Conservation (phyloP, 2,329 filamentous ascomycete species). For the Monosporascus cannonballus region DNA sequence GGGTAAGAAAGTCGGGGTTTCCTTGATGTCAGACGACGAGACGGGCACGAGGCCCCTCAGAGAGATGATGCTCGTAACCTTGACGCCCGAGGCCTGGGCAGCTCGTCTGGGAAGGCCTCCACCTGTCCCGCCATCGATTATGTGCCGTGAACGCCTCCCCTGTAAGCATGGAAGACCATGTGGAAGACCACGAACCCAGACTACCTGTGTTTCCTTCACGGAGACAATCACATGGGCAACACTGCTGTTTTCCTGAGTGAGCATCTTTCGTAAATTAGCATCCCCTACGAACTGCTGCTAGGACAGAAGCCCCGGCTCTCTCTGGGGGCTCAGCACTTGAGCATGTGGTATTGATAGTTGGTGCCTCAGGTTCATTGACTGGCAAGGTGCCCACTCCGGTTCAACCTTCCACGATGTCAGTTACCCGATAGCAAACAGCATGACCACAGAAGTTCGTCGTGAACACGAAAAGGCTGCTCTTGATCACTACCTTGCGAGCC, state of each 20-base stretch:
- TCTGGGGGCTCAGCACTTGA: no score
- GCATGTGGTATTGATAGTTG: no score
- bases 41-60: slow-evolving; percentile 3
- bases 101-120: slow-evolving; percentile 2
- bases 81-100: slow-evolving; percentile 9
- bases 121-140: no score
- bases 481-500: slow-evolving; percentile 20
- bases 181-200: slow-evolving; percentile 13
- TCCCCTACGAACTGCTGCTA: no score
- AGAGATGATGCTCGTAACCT: no score
- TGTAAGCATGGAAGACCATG: no score
- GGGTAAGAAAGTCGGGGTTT: background rate
- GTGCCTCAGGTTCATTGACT: slow-evolving; percentile 24
- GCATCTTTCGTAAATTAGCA: background rate
- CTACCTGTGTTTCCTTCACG: slow-evolving; percentile 23
- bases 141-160: no score
- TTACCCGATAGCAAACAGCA: slow-evolving; percentile 22
- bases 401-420: slow-evolving; percentile 26
- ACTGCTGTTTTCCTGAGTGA: slow-evolving; percentile 17
- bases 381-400: slow-evolving; percentile 23
- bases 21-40: slow-evolving; percentile 5
- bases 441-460: slow-evolving; percentile 23
- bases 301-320: no score
- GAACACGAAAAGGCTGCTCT: slow-evolving; percentile 22
- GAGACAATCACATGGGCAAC: slow-evolving; percentile 25